phyloP scores from a whole-genome alignment of 1,139 yeast species.

The Pichia sp. region DNA sequence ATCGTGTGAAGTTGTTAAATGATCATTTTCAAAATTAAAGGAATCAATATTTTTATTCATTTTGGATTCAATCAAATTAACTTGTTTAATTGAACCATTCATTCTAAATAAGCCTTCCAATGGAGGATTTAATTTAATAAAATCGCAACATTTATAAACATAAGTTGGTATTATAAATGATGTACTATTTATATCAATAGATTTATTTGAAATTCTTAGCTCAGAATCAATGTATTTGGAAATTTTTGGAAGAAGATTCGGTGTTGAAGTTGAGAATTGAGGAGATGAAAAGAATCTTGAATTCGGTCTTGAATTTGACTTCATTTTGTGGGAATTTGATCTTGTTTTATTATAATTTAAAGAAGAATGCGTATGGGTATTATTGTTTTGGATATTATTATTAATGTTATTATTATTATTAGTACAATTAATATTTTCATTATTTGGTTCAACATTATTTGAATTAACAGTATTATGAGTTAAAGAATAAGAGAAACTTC shows the following conservation, averaged over 20 bases:
- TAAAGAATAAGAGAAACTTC: background rate
- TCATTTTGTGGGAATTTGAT: background rate
- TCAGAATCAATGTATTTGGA: slow-evolving; percentile 16
- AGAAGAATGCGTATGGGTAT: too few species aligned
- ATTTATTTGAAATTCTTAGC: slow-evolving; percentile 16
- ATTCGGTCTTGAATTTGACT: background rate
- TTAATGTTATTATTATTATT: background rate
- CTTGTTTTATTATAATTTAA: background rate
- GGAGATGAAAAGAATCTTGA: slow-evolving; percentile 12
- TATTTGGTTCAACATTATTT: too few species aligned
- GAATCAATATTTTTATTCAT: slow-evolving; percentile 14
- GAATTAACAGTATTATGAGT: background rate
- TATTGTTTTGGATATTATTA: background rate
- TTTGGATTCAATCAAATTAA: slow-evolving; percentile 24
- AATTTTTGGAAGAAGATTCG: slow-evolving; percentile 6
- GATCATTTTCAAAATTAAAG: slow-evolving; percentile 18
- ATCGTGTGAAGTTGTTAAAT: slow-evolving; percentile 24
- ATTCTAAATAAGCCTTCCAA: slow-evolving; percentile 31
- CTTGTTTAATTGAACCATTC: slow-evolving; percentile 30
- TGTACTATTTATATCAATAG: slow-evolving; percentile 1
- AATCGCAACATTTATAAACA: slow-evolving; percentile 28
- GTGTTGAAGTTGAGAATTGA: slow-evolving; percentile 14
- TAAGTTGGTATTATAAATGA: slow-evolving; percentile 24
- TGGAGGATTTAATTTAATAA: slow-evolving; percentile 19
- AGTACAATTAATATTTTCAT: too few species aligned